phyloP scores from a whole-genome alignment of 495 filamentous ascomycete species.

The Jackrogersella multiformis region DNA sequence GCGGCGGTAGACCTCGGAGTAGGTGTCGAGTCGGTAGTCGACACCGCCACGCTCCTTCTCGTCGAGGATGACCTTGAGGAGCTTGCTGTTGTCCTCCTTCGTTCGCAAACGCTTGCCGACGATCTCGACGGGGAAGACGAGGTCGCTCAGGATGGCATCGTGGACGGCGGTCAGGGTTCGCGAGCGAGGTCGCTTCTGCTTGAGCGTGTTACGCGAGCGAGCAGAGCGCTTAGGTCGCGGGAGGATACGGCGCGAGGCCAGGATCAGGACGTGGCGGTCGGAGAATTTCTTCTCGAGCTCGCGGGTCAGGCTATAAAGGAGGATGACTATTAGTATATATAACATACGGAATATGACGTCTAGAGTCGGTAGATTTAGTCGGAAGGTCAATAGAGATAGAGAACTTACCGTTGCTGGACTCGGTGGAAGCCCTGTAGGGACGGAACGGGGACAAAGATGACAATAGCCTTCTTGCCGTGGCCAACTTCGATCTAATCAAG shows the following conservation, averaged over 20 bases:
- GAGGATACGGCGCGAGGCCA: constrained; percentile 97
- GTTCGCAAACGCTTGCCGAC: constrained; percentile 97
- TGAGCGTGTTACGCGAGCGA: constrained; percentile 91
- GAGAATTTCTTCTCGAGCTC: constrained; percentile 99
- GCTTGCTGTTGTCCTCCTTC: constrained; percentile 96
- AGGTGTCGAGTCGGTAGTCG: constrained; percentile 98
- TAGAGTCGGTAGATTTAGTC: neutral
- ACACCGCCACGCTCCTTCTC: constrained; percentile 99
- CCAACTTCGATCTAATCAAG: constrained; percentile 93
- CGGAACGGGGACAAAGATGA: constrained; percentile 99
- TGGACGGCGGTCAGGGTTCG: constrained; percentile 97
- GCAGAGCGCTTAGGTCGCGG: constrained; percentile 95
- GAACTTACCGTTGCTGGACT: constrained; percentile 94
- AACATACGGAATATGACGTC: no score
- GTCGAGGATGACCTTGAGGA: constrained; percentile 96
- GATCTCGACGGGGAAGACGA: constrained; percentile 99
- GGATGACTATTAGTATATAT: constrained; percentile 36
- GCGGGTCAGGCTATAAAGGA: constrained; percentile 80
- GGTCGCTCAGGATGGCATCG: constrained; percentile 93
- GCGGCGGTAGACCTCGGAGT: constrained; percentile 96
- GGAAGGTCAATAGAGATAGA: neutral
- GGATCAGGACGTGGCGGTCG: constrained; percentile 98
- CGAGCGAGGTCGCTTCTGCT: constrained; percentile 97
- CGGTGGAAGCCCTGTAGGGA: constrained; percentile 95
- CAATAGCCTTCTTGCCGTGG: constrained; percentile 99